These are phyloP conservation scores for Sporisorium exsertum DNA, from an alignment of 1,284 basidiomycete genomes.

Conservation along the genomic window DNA sequence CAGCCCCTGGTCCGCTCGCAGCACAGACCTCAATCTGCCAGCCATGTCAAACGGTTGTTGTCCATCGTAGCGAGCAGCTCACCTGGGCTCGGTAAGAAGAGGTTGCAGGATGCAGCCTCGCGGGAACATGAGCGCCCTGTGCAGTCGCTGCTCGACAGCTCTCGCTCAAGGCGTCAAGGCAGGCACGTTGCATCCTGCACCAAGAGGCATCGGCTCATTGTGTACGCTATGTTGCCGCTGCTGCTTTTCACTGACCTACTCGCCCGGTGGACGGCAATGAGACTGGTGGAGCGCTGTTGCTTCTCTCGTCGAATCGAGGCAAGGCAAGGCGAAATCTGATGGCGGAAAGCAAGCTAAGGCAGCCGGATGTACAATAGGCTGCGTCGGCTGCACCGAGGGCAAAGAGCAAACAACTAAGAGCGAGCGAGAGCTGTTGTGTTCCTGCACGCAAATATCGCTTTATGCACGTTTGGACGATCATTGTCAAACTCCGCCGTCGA, in stretches of 20 bases:
- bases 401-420: background rate
- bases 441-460: conserved; percentile 9
- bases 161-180: conserved; percentile 6
- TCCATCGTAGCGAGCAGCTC: conserved; percentile 4
- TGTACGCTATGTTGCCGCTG: too few species aligned
- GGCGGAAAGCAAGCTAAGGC: background rate
- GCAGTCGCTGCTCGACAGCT: background rate
- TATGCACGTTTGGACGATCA: conserved; percentile 34
- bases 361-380: background rate
- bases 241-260: background rate
- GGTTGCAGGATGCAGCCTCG: background rate
- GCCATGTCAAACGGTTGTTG: conserved; percentile 8
- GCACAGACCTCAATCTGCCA: conserved; percentile 5
- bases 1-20: background rate
- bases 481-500: conserved; percentile 25
- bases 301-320: background rate
- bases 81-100: conserved; percentile 9
- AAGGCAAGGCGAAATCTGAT: background rate
- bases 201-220: background rate
- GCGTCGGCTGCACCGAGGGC: background rate
- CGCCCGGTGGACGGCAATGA: background rate
- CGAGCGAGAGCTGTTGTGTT: background rate
- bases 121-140: background rate
- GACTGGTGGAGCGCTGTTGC: background rate
- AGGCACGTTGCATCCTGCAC: conserved; percentile 16